Evolutionary conservation across 2,329 filamentous ascomycete species (phyloP), one percentile per base, ranked within the genome.

Genomic region (Rutstroemia sydowiana): DNA sequence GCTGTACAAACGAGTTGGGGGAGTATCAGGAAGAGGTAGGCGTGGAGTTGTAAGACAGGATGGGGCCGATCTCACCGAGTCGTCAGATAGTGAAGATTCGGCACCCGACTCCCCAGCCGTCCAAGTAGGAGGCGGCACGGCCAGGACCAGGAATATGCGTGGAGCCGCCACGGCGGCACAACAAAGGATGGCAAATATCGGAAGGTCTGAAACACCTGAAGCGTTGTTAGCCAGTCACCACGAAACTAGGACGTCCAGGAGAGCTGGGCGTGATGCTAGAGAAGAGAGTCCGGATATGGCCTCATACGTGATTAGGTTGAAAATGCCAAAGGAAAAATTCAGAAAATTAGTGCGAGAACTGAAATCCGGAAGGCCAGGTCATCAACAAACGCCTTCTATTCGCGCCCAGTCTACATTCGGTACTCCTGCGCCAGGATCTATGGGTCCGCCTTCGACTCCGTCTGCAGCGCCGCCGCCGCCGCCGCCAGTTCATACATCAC

Each of bases 1-100:
- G 41, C 76, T 97, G 5, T 95, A 87, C 73, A 95, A 95, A 71
- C 81, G 86, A 48, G 77, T 84, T 18, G 79, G 81, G 30, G 84
- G 76, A 43, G 64, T 70, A 61, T 65, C 79, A 28, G 73, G 76
- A n/a, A 66, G 68, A 51, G 75, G 77, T 45, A 80, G 83, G 64
- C 76, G 84, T 50, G 57, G 59, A 40, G 73, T 73, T 32, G 71
- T 71, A 36, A 75, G 79, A 49, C 51, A 49, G 44, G 51, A 49
- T 43, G 79, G 85, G 57, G 71, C 71, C 28, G 80, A 84, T 57
- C 64, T 83, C 6, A 95, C 89, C 0, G 92, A 96, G 50, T 92
- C 93, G 1, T 88, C 92, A 45, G 90, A 95, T 26, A 95, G 88
- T 65, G 92, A 96, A 52, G 88, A 95, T 53, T 95, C 89, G 0